Base-by-base conservation (phyloP, 768 basidiomycete species). In the Leccinum uliginosum region DNA sequence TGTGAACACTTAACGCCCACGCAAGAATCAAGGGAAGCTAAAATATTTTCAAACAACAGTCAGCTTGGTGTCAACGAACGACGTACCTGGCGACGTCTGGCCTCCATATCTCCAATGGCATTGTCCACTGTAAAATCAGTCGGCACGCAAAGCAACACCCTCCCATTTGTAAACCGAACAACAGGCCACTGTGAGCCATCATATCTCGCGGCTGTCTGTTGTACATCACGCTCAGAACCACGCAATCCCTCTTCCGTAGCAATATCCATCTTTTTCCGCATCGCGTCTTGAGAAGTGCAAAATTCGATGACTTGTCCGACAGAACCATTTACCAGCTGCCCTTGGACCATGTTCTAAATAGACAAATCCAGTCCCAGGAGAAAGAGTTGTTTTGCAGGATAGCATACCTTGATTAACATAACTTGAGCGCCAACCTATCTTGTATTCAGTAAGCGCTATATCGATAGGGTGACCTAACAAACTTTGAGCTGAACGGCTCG, bases 1-100 rank as follows among this genome's bases (percentile, higher is more conserved):
- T 95, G 73, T 94, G 91, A 34, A 94, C 85, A 49, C 86, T 87
- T 67, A 94, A 76, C 0, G 92, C 91, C 89, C 91, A 94, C 0
- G 93, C 85, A n/a, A 93, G 73, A 51, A 86, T 85, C 6, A 87
- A 62, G 3, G 83, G 82, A 9, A 85, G 61, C 80, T 83, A 35
- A 29, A 60, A 43, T 27, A 49, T 68, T 80, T 3, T 56, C 46
- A 53, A 46, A 6, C 15, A 57, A n/a, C 24, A 2, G 26, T 19
- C 19, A 50, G 7, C 40, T 51, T n/a, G 30, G 43, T 5, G 17
- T 46, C 4, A 19, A 40, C 50, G 21, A 27, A 26, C 10, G 27
- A 60, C 67, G 40, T 50, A 85, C 85, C 75, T 88, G 87, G 21
- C 74, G 68, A 43, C 87, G 79, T 15, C 65, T 71, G 7, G 86